These are phyloP conservation scores for Apophysomyces sp. DNA, from an alignment of 371 early-diverging fungal species.

Conservation along the genomic window DNA sequence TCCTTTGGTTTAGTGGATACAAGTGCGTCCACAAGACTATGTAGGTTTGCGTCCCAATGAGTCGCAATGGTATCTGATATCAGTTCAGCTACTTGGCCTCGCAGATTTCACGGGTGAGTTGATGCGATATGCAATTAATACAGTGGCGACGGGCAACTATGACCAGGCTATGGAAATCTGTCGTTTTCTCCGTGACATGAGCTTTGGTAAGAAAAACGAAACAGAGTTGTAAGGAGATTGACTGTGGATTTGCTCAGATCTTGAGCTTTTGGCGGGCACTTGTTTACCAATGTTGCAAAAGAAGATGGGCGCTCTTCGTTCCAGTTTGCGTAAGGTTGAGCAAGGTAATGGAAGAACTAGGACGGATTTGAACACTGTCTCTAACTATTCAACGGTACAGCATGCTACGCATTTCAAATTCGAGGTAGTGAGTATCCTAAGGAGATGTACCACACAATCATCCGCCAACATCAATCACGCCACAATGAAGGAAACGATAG, in stretches of 20 bases:
- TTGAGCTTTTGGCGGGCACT: slow-evolving; percentile 29
- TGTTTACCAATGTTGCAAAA: slow-evolving; percentile 26
- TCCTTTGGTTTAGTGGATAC: slow-evolving; percentile 16
- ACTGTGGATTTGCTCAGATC: slow-evolving; percentile 17
- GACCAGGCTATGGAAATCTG: slow-evolving; percentile 50
- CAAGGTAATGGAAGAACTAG: slow-evolving; percentile 30
- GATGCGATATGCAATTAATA: slow-evolving; percentile 66
- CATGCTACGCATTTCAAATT: slow-evolving; percentile 41
- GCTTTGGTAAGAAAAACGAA: slow-evolving; percentile 18
- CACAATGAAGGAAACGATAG: slow-evolving; percentile 21
- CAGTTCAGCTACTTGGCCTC: slow-evolving; percentile 56
- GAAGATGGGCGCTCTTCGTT: slow-evolving; percentile 30
- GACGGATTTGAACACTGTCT: too few relatives aligned
- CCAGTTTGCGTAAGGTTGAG: slow-evolving; percentile 37
- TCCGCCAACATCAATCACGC: slow-evolving; percentile 32
- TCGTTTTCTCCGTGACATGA: slow-evolving; percentile 46
- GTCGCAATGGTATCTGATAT: not conserved
- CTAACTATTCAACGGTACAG: slow-evolving; percentile 7
- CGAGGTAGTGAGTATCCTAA: slow-evolving; percentile 45
- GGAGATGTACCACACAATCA: slow-evolving; percentile 36
- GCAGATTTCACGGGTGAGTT: slow-evolving; percentile 74
- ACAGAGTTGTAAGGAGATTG: too few relatives aligned
- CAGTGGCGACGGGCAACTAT: slow-evolving; percentile 39
- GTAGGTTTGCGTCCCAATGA: slow-evolving; percentile 7
- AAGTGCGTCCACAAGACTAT: slow-evolving; percentile 57